Evolutionary conservation across 306 rosid genomes (phyloP), one percentile per base, ranked within the genome.

Genomic region (Medicago arabica): DNA sequence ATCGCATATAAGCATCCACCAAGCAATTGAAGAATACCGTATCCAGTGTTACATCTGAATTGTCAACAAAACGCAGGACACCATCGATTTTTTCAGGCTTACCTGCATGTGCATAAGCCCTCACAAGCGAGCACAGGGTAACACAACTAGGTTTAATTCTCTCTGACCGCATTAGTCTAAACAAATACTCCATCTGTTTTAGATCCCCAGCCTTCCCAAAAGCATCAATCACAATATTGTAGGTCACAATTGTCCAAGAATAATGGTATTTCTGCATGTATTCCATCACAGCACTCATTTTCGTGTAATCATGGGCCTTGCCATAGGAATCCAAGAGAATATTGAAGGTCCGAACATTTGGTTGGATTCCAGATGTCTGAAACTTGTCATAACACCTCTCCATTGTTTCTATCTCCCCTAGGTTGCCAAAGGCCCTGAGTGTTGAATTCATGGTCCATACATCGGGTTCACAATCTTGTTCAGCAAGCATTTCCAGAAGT

Each of bases 371-470:
- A 66, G 97, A 86, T 73, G 80, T 71, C 74, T 87, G 98, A 74
- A 90, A 94, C 76, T 88, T 90, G 40, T 92, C 96, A 75, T 87
- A 94, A 75, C 98, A 94, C 84, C 79, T 89, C 85, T 92, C 98
- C 98, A 87, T 95, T 65, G 93, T 95, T 75, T 95, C 97, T 74
- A 92, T 83, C 76, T 92, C 92, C 76, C 96, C 91, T 13, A 84
- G 88, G 83, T 77, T 78, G 81, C 97, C 98, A 71, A 94, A 92
- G 75, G 96, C 97, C 85, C 98, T 84, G 11, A 92, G 81, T 4
- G 96, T 88, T n/a, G 97, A 94, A 79, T 94, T 94, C 98, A 92
- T 88, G 68, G 96, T 94, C 96, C 96, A 94, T 73, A 81, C 96
- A 43, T 94, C 97, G 11, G 98, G 98, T 73, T 90, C 83, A 49